Conservation (phyloP, 2,329 filamentous ascomycete genomes). For the Aspergillus oerlinghausenensis region DNA sequence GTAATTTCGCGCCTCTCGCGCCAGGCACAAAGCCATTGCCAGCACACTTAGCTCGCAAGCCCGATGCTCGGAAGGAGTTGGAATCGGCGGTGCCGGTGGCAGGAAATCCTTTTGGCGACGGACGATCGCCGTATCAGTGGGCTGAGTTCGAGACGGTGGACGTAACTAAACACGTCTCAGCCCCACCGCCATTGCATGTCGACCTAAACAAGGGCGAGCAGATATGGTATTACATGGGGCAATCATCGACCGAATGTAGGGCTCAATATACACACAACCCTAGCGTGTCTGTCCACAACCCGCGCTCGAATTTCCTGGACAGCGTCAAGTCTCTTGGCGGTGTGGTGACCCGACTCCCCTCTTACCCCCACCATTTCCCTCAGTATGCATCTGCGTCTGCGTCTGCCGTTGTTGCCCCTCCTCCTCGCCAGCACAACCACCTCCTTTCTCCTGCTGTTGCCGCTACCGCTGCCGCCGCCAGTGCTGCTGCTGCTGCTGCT, state of each 20-base stretch:
- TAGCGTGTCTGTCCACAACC: slow-evolving; percentile 44
- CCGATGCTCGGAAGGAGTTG: slow-evolving; percentile 52
- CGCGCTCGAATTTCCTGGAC: slow-evolving; percentile 47
- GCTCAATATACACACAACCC: slow-evolving; percentile 85
- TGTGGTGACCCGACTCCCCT: slow-evolving; percentile 23
- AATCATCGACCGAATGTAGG: slow-evolving; percentile 80
- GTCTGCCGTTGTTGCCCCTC: neutral
- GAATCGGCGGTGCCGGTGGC: slow-evolving; percentile 60
- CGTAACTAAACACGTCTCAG: slow-evolving; percentile 51
- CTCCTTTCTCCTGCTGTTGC: slow-evolving; percentile 13
- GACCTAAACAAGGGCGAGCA: slow-evolving; percentile 69
- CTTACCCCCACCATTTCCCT: slow-evolving; percentile 25
- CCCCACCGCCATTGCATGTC: slow-evolving; percentile 60
- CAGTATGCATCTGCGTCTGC: slow-evolving; percentile 10
- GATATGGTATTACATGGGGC: slow-evolving; percentile 84
- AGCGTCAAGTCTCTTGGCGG: slow-evolving; percentile 40
- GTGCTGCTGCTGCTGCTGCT: slow-evolving; percentile 16
- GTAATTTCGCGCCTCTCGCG: slow-evolving; percentile 44
- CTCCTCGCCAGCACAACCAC: slow-evolving; percentile 2
- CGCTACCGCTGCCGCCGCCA: slow-evolving; percentile 11
- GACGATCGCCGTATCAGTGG: slow-evolving; percentile 57
- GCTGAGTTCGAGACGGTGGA: slow-evolving; percentile 69
- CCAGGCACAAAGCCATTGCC: slow-evolving; percentile 45
- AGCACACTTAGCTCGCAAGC: slow-evolving; percentile 44
- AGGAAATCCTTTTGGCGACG: slow-evolving; percentile 63